Evolutionary conservation across 495 filamentous ascomycete species (phyloP).

Genomic region (Penicillium soppii): DNA sequence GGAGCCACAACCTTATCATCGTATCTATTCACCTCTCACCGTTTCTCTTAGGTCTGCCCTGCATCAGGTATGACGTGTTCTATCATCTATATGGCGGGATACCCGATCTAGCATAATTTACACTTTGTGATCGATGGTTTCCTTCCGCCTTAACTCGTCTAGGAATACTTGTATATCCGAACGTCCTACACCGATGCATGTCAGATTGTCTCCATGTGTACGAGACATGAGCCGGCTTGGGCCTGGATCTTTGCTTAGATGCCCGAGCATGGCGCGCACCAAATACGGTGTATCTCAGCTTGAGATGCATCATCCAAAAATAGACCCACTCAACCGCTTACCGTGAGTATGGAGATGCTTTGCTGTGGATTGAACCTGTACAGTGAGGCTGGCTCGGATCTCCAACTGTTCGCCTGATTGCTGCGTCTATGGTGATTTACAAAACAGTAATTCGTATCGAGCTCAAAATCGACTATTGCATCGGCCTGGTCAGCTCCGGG

Average conservation of each 20-base stretch:
- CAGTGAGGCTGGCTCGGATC: conserved; percentile 3
- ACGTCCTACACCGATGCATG: conserved; percentile 8
- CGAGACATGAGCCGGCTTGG: conserved; percentile 8
- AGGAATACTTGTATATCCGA: neutral
- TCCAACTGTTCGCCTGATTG: conserved; percentile 8
- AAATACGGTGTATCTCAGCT: neutral
- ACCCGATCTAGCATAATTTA: conserved; percentile 5
- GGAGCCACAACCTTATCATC: conserved; percentile 5
- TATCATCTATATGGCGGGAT: neutral
- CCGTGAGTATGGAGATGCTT: conserved; percentile 1
- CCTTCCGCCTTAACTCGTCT: neutral
- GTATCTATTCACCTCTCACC: conserved; percentile 2
- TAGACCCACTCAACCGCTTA: conserved; percentile 3
- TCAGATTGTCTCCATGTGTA: conserved; percentile 6
- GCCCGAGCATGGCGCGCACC: conserved; percentile 3
- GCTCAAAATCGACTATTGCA: conserved; percentile 5
- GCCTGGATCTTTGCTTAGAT: conserved; percentile 7
- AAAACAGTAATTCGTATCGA: conserved; percentile 7
- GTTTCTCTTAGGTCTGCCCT: conserved; percentile 6
- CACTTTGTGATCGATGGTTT: conserved; percentile 14
- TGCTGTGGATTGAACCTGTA: conserved; percentile 12
- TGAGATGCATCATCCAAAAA: conserved; percentile 5
- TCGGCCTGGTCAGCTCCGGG: conserved; percentile 1
- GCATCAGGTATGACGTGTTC: conserved; percentile 14
- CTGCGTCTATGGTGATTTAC: conserved; percentile 9